Evolutionary conservation across 108 stramenopile genomes (phyloP), one percentile per base, ranked within the genome.

Genomic region (Skeletonema menzelii): DNA sequence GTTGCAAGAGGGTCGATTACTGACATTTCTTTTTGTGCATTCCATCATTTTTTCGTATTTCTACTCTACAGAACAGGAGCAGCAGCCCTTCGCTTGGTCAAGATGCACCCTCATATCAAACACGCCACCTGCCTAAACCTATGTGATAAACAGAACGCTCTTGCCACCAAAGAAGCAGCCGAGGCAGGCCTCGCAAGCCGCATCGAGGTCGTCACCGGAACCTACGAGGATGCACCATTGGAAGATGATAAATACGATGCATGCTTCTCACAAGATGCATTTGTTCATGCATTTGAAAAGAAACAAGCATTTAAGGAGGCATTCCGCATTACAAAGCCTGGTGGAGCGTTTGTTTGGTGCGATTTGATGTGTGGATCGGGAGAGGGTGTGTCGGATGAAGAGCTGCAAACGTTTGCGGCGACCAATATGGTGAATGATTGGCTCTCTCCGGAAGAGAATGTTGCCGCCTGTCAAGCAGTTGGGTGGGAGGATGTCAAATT

Each of bases 201-300:
- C 27, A 79, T 82, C 40, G 69, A 59, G 32, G 77, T 82, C 42
- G 59, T 73, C 17, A 73, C 76, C 4, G 77, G 76, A 20, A 65
- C 77, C 4, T 85, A 79, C 42, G 84, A 85, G 35, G 67, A 77
- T 14, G 40, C 65, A 20, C 66, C 66, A 19, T 67, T 67, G 14
- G 66, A 67, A 30, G 40, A 26, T 8, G 27, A 67, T 31, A 15
- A 11, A 11, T 88, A 85, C 65, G 87, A 88, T 70, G 55, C 76
- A 5, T 59, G 65, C 37, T 81, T 88, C 62, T 81, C 82, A 14
- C 87, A 88, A 56, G 87, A 88, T 64, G 87, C 87, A n/a, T 85
- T 88, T 55, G 76, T 88, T n/a, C 87, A 88, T 65, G 73, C 87
- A 8, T 75, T 70, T 37, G 49, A 40, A 57, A 88, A 88, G 72